Evolutionary conservation across 108 stramenopile genomes (phyloP).

Genomic region (Skeletonema tropicum): DNA sequence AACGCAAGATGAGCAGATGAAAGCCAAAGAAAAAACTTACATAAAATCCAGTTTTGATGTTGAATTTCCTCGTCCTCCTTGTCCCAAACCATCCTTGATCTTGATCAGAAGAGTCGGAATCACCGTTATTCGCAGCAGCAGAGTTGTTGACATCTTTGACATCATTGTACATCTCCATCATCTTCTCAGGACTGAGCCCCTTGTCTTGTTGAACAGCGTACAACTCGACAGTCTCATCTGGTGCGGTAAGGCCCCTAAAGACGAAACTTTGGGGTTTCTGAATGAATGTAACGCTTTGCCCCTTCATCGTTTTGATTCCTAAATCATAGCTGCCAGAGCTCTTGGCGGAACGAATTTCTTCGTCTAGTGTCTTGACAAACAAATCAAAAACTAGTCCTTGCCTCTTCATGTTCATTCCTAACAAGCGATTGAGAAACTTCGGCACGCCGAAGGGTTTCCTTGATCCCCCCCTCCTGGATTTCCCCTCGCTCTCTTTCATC

Average conservation of each 20-base stretch:
- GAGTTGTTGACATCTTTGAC: background rate
- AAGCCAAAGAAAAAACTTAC: background rate
- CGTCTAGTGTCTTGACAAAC: conserved; percentile 8
- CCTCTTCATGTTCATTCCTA: conserved; percentile 14
- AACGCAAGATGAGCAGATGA: no score
- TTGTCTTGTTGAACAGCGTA: background rate
- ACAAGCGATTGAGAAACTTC: conserved; percentile 20
- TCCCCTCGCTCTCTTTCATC: background rate
- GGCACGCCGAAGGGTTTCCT: background rate
- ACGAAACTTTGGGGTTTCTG: background rate
- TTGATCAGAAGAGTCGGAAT: background rate
- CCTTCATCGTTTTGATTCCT: conserved; percentile 10
- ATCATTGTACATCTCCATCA: background rate
- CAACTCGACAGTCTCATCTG: conserved; percentile 8
- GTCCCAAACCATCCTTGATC: background rate
- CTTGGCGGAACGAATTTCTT: conserved; percentile 14
- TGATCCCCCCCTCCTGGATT: background rate
- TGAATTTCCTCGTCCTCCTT: background rate
- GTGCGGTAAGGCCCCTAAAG: conserved; percentile 18
- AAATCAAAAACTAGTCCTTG: conserved; percentile 2
- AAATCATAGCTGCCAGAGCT: background rate
- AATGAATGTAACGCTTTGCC: conserved; percentile 7
- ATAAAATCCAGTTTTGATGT: background rate
- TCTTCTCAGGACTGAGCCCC: background rate
- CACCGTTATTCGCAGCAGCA: background rate